Evolutionary conservation across 768 basidiomycete species (phyloP).

Genomic region (Clitopilus passeckerianus): DNA sequence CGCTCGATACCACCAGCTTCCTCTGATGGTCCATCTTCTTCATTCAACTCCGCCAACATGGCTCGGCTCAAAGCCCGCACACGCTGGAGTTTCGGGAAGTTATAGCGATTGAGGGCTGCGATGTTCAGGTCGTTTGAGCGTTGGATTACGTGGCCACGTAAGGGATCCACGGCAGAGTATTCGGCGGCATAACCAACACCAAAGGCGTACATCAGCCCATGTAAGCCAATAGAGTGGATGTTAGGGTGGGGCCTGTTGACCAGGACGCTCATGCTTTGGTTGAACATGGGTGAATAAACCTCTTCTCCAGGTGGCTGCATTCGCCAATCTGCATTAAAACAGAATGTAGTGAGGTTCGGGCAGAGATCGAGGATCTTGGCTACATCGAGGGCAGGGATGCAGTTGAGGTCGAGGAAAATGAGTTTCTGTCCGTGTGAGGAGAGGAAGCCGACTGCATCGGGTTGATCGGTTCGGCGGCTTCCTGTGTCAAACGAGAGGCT

Average conservation of each 20-base stretch:
- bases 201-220: constrained; percentile 67
- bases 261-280: constrained; percentile 32
- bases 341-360: constrained; percentile 55
- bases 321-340: constrained; percentile 77
- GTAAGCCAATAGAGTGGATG: constrained; percentile 60
- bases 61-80: constrained; percentile 54
- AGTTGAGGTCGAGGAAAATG: constrained; percentile 61
- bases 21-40: constrained; percentile 41
- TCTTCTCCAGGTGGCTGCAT: constrained; percentile 9
- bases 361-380: constrained; percentile 58
- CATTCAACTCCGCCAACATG: constrained; percentile 55
- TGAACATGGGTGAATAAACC: constrained; percentile 10
- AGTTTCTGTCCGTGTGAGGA: constrained; percentile 51
- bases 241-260: constrained; percentile 49
- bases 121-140: constrained; percentile 67
- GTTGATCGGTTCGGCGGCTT: constrained; percentile 39
- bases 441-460: constrained; percentile 60
- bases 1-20: constrained; percentile 41
- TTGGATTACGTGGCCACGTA: constrained; percentile 39
- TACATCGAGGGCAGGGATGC: constrained; percentile 52
- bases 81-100: constrained; percentile 58
- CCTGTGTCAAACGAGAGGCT: constrained; percentile 54
- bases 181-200: constrained; percentile 52
- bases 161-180: constrained; percentile 34
- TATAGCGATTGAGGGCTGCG: constrained; percentile 40